These are phyloP conservation scores for Lactarius akahatsu DNA, from an alignment of 768 basidiomycete species.

Conservation along the genomic window DNA sequence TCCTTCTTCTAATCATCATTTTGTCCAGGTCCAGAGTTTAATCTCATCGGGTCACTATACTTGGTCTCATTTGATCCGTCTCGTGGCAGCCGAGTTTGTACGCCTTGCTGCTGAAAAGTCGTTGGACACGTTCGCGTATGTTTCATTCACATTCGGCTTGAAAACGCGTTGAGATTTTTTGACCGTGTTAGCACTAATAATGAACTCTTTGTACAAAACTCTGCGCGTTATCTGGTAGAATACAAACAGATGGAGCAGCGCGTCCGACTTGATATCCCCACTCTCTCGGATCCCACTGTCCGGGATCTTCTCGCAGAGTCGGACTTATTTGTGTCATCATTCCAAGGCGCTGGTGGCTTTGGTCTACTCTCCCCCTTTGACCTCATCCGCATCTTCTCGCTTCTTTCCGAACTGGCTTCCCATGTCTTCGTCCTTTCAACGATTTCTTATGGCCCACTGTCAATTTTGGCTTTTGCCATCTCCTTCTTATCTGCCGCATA, in stretches of 20 bases:
- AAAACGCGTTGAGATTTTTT: constrained; percentile 17
- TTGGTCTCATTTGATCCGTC: constrained; percentile 59
- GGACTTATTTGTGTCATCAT: constrained; percentile 80
- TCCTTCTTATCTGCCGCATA: constrained; percentile 61
- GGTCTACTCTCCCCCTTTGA: constrained; percentile 80
- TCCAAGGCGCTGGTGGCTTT: constrained; percentile 69
- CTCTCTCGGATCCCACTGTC: constrained; percentile 67
- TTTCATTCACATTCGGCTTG: constrained; percentile 21
- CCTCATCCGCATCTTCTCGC: constrained; percentile 68
- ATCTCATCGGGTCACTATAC: constrained; percentile 71
- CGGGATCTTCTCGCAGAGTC: constrained; percentile 84
- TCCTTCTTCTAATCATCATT: constrained; percentile 4
- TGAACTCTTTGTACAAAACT: constrained; percentile 69
- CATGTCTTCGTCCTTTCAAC: constrained; percentile 69
- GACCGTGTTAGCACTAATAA: constrained; percentile 55
- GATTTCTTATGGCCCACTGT: constrained; percentile 53
- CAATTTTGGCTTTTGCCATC: constrained; percentile 56
- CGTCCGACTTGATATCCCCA: constrained; percentile 74
- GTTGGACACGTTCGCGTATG: constrained; percentile 75
- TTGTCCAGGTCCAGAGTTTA: constrained; percentile 60
- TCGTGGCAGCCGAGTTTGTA: constrained; percentile 60
- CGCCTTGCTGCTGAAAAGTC: constrained; percentile 62
- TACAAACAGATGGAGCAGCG: constrained; percentile 77
- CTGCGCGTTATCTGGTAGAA: constrained; percentile 72
- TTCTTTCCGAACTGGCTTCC: constrained; percentile 68